Base-by-base conservation (phyloP, 164 flowering plant genomes). In the Annona cherimola region DNA sequence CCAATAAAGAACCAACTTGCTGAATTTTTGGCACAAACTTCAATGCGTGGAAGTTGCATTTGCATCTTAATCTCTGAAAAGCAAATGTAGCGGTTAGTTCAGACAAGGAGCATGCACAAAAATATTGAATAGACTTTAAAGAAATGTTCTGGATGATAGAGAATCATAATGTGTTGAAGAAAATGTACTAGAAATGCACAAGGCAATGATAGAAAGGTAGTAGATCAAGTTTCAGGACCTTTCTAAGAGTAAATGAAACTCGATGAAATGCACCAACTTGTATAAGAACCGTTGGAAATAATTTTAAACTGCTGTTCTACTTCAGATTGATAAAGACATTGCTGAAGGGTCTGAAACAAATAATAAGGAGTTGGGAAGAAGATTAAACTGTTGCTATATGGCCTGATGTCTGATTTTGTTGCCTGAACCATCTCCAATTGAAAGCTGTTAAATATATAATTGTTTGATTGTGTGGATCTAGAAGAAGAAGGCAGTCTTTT, bases 1-100 rank as follows among this genome's bases (percentile, higher is more conserved):
- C 79, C 82, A 95, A 76, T 54, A 91, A 72, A 3, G 99, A 84
- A 60, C 88, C 96, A 54, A 72, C 81, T 81, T 75, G 63, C 76
- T 89, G 96, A 74, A 96, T 96, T 79, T 89, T 89, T 2, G 94
- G 96, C 42, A 78, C 95, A 84, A 89, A 93, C 84, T 89, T 91
- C 79, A 96, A 72, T 40, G 97, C 96, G 72, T 91, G 97, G 83
- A 91, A 93, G 84, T 93, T 96, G 66, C 99, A 95, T 82, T 95
- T 95, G 79, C 97, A 93, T 84, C 97, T 87, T 63, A 95, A 73
- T 79, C 83, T 86, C 98, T 95, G 93, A 78, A 83, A 74, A 7
- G 69, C 67, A 78, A 39, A 20, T 26, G 40, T 39, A 61, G 41
- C 14, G 41, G 11, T 35, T 40, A 19, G 39, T 18, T 35, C 7